Percentiles rank a stretch among this genome's conserved stretches.
These are phyloP conservation scores for Eimeria falciformis DNA, from an alignment of 169 alveolate genomes.

Conservation along the genomic window DNA sequence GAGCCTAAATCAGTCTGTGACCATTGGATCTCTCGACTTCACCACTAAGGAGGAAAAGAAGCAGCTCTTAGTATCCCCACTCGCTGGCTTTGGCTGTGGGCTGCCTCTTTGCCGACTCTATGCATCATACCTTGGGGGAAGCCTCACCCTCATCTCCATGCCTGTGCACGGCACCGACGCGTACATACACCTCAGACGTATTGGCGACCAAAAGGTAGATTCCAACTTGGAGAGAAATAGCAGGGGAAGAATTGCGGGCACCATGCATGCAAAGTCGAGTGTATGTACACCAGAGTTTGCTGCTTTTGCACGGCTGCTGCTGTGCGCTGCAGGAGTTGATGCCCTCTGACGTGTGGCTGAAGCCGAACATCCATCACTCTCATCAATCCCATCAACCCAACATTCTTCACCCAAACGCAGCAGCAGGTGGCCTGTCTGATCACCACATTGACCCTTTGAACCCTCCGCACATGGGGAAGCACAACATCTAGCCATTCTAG, in stretches of 20 bases:
- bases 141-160: conserved; percentile 49
- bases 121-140: conserved; percentile 70
- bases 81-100: conserved; percentile 78
- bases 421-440: no score
- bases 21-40: conserved; percentile 24
- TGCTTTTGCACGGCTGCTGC: no score
- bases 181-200: conserved; percentile 25
- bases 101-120: conserved; percentile 75
- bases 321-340: no score
- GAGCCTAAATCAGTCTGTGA: not conserved
- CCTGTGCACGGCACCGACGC: conserved; percentile 72
- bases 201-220: conserved; percentile 59
- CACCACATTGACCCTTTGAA: no score
- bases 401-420: no score
- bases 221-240: not conserved
- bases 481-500: no score
- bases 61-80: conserved; percentile 22
- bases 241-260: not conserved
- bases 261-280: no score
- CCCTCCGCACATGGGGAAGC: no score
- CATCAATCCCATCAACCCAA: no score
- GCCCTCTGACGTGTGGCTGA: no score
- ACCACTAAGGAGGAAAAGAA: not conserved
- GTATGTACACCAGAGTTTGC: no score
- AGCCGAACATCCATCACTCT: no score